Percentiles rank a stretch among this genome's conserved stretches.
These are phyloP conservation scores for Pyrenochaeta sp. DNA, from an alignment of 2,329 filamentous ascomycete genomes.

Conservation along the genomic window DNA sequence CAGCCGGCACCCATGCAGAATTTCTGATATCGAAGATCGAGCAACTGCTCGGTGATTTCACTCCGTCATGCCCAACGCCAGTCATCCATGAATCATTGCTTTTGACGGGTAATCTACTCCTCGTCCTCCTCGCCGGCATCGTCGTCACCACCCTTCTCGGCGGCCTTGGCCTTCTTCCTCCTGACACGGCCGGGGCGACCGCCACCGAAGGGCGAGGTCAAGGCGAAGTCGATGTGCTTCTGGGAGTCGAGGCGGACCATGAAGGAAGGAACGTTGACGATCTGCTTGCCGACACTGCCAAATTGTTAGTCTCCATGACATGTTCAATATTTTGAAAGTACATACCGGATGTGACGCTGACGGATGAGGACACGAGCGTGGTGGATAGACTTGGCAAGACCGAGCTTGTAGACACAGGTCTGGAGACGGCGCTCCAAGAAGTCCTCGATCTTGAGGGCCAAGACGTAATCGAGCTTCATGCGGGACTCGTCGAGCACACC, in stretches of 20 bases:
- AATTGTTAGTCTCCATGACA: slow-evolving; percentile 21
- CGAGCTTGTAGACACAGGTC: slow-evolving; percentile 99
- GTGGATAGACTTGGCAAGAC: slow-evolving; percentile 99
- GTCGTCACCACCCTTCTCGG: slow-evolving; percentile 80
- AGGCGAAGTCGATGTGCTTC: slow-evolving; percentile 99
- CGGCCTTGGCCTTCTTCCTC: slow-evolving; percentile 99
- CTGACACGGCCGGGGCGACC: slow-evolving; percentile 96
- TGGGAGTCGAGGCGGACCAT: slow-evolving; percentile 99
- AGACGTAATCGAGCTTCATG: slow-evolving; percentile 99
- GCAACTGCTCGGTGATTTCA: slow-evolving; percentile 38
- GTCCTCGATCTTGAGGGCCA: slow-evolving; percentile 98
- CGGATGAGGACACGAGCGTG: slow-evolving; percentile 99
- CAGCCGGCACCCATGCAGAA: slow-evolving; percentile 36
- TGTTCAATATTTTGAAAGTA: neutral
- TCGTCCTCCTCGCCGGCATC: slow-evolving; percentile 93
- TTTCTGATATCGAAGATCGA: slow-evolving; percentile 40
- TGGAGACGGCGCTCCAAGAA: slow-evolving; percentile 99
- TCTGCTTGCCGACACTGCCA: slow-evolving; percentile 94
- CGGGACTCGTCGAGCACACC: slow-evolving; percentile 99
- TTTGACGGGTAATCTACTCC: slow-evolving; percentile 51
- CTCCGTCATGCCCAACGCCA: slow-evolving; percentile 48
- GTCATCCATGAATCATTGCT: slow-evolving; percentile 45
- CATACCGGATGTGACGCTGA: slow-evolving; percentile 93
- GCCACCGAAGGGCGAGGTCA: slow-evolving; percentile 97
- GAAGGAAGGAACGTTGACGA: slow-evolving; percentile 99